Base-by-base conservation (phyloP, 306 rosid genomes). In the Trichosanthes truncata region DNA sequence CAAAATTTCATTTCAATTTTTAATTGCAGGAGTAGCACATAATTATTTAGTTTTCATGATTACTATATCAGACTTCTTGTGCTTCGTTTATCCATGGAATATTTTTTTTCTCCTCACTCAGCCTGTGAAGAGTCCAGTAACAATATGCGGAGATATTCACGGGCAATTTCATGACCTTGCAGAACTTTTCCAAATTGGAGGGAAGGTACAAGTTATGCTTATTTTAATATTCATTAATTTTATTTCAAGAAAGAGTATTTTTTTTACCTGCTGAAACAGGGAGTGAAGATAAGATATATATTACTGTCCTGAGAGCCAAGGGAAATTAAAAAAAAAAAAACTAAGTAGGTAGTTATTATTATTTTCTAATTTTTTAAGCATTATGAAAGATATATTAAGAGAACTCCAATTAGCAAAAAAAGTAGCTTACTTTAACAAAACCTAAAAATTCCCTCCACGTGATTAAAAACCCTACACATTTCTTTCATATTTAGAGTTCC, bases 141-240 rank as follows among this genome's bases (percentile, higher is more conserved):
- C 99, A 79, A 92, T 95, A 76, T 95, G 99, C 84, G 99, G 99
- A 1, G 99, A 95, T 89, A 95, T 95, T 83, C 99, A 95, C 81
- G 99, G 99, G 81, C 99, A 95, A 84, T 95, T 95, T 88, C 99
- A 95, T 43, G 99, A 95, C 86, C 97, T 95, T 84, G 99, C 99
- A 74, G 99, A 95, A 80, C 93, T 95, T 83, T 95, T 95, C 82
- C 97, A 90, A 84, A 95, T 95, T 80, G 99, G 99, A 84, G 99
- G 99, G 88, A 92, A 92, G 99, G 99, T 95, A 92, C 87, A 80
- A 65, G 74, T 85, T 89, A 21, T 41, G 21, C 80, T n/a, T 59
- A 80, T 84, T 31, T 81, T 80, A 61, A 74, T 73, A 75, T 73
- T 85, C 77, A 81, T 83, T 80, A 74, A 81, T 67, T 79, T 61